phyloP scores from a whole-genome alignment of 2,329 filamentous ascomycete species.

The Apiospora malaysiana region DNA sequence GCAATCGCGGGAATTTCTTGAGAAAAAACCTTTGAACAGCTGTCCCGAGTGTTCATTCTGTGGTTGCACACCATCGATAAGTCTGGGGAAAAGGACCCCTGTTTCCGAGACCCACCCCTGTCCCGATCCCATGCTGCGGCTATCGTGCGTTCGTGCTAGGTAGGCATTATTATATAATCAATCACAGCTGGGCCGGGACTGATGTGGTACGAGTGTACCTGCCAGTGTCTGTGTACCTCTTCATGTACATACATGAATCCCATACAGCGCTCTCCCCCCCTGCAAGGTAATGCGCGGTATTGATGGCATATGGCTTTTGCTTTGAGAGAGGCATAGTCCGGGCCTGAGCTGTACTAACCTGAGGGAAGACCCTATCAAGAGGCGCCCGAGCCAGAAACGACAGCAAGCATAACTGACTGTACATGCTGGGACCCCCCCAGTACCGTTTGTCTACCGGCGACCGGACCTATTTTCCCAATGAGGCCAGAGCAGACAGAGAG shows the following conservation, averaged over 20 bases:
- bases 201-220: slow-evolving; percentile 20
- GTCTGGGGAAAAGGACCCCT: slow-evolving; percentile 22
- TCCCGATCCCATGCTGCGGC: slow-evolving; percentile 30
- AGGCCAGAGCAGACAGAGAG: not conserved
- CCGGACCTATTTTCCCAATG: slow-evolving; percentile 16
- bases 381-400: slow-evolving; percentile 6
- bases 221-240: slow-evolving; percentile 8
- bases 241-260: too few species aligned
- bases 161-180: slow-evolving; percentile 19
- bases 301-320: not conserved
- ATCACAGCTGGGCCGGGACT: slow-evolving; percentile 3
- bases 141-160: slow-evolving; percentile 33
- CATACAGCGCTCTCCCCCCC: not conserved
- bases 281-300: slow-evolving; percentile 4
- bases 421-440: not conserved
- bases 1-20: too few species aligned
- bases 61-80: slow-evolving; percentile 9
- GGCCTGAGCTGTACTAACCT: not conserved
- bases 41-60: slow-evolving; percentile 8
- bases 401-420: slow-evolving; percentile 15
- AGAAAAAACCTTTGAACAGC: not conserved
- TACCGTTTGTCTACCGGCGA: slow-evolving; percentile 16
- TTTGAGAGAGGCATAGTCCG: slow-evolving; percentile 12
- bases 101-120: slow-evolving; percentile 25
- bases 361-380: slow-evolving; percentile 15